These are phyloP conservation scores for Fusarium protoensiforme DNA, from an alignment of 2,329 filamentous ascomycete species.

Conservation along the genomic window DNA sequence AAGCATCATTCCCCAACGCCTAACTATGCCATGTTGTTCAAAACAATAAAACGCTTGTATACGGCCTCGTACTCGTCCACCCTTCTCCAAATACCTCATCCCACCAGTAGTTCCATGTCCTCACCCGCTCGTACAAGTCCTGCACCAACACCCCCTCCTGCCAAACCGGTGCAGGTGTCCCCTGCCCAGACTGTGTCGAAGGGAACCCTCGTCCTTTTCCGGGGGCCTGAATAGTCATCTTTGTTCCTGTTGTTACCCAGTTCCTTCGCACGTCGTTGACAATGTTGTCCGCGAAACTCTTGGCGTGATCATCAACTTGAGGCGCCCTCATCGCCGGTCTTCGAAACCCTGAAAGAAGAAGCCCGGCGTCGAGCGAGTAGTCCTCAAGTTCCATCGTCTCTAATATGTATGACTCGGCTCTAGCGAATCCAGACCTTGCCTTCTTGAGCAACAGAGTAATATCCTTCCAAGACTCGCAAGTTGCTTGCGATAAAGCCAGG, in stretches of 20 bases:
- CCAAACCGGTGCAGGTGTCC: conserved; percentile 48
- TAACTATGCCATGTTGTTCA: conserved; percentile 35
- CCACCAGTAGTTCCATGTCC: conserved; percentile 51
- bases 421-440: conserved; percentile 27
- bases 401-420: conserved; percentile 32
- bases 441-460: conserved; percentile 26
- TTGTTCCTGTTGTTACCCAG: conserved; percentile 52
- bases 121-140: conserved; percentile 46
- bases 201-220: conserved; percentile 44
- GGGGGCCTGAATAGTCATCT: conserved; percentile 53
- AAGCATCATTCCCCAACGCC: conserved; percentile 30
- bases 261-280: conserved; percentile 56
- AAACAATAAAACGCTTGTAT: conserved; percentile 42
- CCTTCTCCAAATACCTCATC: conserved; percentile 29
- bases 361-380: conserved; percentile 21
- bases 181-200: conserved; percentile 50
- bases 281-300: conserved; percentile 56
- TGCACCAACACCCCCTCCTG: conserved; percentile 42
- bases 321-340: neutral
- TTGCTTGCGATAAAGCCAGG: conserved; percentile 22
- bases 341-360: conserved; percentile 38
- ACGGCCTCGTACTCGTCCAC: neutral
- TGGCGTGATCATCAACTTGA: conserved; percentile 45
- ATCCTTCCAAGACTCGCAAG: conserved; percentile 31
- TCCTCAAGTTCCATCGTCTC: conserved; percentile 29